Percentiles rank a stretch among this genome's conserved stretches.
These are phyloP conservation scores for Plectosphaerella cucumerina DNA, from an alignment of 2,329 filamentous ascomycete species.

Conservation along the genomic window DNA sequence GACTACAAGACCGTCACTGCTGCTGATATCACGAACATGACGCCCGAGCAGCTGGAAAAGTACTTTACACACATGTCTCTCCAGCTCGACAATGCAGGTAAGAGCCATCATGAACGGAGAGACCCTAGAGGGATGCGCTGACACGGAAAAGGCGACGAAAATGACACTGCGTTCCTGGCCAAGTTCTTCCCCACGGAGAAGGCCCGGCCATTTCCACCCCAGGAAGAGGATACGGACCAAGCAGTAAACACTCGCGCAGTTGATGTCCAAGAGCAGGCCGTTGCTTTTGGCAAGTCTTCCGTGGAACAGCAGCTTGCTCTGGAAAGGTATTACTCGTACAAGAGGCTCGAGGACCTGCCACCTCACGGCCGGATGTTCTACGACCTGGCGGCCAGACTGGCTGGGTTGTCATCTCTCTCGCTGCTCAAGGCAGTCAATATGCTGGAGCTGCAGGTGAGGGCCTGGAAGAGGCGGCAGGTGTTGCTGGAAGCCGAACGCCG, in stretches of 20 bases:
- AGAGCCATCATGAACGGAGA: slow-evolving; percentile 1
- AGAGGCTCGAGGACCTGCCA: slow-evolving; percentile 24
- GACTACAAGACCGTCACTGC: slow-evolving; percentile 54
- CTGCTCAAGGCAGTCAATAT: slow-evolving; percentile 31
- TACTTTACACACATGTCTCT: slow-evolving; percentile 50
- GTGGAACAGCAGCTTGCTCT: neutral
- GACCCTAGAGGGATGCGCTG: neutral
- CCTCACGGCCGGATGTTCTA: slow-evolving; percentile 26
- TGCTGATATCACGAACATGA: slow-evolving; percentile 59
- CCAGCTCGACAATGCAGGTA: slow-evolving; percentile 27
- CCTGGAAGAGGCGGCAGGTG: slow-evolving; percentile 23
- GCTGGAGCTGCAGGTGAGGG: slow-evolving; percentile 28
- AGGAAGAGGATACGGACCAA: slow-evolving; percentile 17
- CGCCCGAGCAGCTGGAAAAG: slow-evolving; percentile 54
- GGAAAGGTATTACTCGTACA: slow-evolving; percentile 11
- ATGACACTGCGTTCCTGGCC: slow-evolving; percentile 10
- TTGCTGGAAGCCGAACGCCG: neutral
- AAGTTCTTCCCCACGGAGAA: slow-evolving; percentile 30
- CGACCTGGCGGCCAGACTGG: slow-evolving; percentile 23
- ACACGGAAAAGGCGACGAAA: slow-evolving; percentile 2
- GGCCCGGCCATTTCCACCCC: slow-evolving; percentile 10
- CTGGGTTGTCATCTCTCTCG: slow-evolving; percentile 27
- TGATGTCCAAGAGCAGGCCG: neutral
- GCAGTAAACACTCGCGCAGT: slow-evolving; percentile 16
- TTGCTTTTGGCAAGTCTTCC: neutral